These are phyloP conservation scores for Cutaneotrichosporon sp. DNA, from an alignment of 1,284 basidiomycete genomes.

Conservation along the genomic window DNA sequence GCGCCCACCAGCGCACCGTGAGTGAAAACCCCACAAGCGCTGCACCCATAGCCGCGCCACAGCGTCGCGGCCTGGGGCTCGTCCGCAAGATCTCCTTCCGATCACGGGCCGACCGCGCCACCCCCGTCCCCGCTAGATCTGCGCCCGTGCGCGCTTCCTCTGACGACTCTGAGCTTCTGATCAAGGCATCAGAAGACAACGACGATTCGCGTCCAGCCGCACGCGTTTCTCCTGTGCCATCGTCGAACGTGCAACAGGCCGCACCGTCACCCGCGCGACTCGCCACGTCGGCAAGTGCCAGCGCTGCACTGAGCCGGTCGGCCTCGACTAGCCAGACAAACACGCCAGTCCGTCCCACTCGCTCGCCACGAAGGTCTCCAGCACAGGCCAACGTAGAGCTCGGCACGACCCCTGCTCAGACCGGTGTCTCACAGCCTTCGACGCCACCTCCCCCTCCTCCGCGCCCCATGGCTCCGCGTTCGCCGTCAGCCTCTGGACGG, in stretches of 20 bases:
- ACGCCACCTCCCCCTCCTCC: not conserved
- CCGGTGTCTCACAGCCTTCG: not conserved
- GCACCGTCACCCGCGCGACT: not conserved
- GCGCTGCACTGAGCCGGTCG: not conserved
- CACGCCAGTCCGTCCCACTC: not conserved
- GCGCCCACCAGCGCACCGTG: not conserved
- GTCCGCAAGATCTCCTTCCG: slow-evolving; percentile 15
- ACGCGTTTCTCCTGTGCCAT: not conserved
- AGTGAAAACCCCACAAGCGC: not conserved
- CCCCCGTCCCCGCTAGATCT: not conserved
- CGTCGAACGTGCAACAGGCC: not conserved
- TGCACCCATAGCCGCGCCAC: not conserved
- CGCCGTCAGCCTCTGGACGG: not conserved
- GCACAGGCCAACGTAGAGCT: not conserved
- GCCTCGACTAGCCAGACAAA: not conserved
- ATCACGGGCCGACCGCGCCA: not conserved
- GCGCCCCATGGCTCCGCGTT: not conserved
- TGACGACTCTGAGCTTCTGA: not conserved
- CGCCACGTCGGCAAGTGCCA: not conserved
- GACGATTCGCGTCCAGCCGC: not conserved
- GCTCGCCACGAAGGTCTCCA: not conserved
- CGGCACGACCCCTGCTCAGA: not conserved
- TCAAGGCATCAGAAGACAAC: not conserved
- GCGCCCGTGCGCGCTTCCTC: not conserved
- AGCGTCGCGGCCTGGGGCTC: slow-evolving; percentile 8